Percentiles rank a stretch among this genome's conserved stretches.
Evolutionary conservation across 1,139 yeast genomes (phyloP).

Genomic region (Lodderomyces beijingensis): DNA sequence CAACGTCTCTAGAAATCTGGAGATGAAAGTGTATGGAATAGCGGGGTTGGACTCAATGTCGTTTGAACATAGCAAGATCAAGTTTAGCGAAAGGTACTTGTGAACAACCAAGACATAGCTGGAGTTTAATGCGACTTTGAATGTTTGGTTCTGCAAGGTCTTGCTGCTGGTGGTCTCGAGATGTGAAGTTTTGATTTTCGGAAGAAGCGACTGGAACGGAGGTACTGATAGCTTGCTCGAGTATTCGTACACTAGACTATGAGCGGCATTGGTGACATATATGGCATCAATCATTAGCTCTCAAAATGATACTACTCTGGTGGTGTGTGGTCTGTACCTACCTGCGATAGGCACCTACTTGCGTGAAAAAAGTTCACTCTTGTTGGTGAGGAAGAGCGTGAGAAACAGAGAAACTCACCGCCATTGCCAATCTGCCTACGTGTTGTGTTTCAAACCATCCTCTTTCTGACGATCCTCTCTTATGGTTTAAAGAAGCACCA

Average conservation of each 20-base stretch:
- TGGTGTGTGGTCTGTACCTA: too few species aligned
- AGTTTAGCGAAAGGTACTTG: conserved; percentile 6
- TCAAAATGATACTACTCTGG: too few species aligned
- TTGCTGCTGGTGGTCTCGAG: neutral
- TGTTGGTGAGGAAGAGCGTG: too few species aligned
- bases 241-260: conserved; percentile 55
- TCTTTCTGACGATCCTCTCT: too few species aligned
- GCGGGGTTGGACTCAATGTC: conserved; percentile 35
- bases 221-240: conserved; percentile 51
- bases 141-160: conserved; percentile 2
- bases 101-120: conserved; percentile 8
- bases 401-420: too few species aligned
- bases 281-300: conserved; percentile 57
- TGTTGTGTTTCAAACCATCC: too few species aligned
- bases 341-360: too few species aligned
- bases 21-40: conserved; percentile 53
- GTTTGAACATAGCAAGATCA: conserved; percentile 11
- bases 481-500: too few species aligned
- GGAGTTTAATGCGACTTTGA: conserved; percentile 9
- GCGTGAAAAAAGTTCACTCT: neutral
- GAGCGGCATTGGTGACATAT: conserved; percentile 56
- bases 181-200: conserved; percentile 6
- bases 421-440: too few species aligned
- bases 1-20: conserved; percentile 47
- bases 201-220: conserved; percentile 37